Evolutionary conservation across 1,284 basidiomycete genomes (phyloP), one percentile per base, ranked within the genome.

Genomic region (Moesziomyces antarcticus): DNA sequence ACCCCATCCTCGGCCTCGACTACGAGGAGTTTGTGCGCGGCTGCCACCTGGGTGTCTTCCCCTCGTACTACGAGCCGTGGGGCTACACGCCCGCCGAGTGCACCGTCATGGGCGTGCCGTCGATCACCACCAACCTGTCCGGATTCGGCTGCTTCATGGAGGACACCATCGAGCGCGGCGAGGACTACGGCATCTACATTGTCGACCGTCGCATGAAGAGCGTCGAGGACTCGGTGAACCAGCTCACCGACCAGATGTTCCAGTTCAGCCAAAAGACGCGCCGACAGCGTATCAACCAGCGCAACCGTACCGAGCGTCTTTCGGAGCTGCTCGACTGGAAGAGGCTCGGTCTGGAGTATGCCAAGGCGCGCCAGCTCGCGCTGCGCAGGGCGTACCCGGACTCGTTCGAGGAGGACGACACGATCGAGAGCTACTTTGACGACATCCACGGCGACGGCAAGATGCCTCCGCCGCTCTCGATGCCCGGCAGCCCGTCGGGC

Each of bases 131-230:
- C 61, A 98, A 99, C 86, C 87, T 99, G 44, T 97, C 94, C 27
- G 96, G 96, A 43, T 97, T 97, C 77, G 95, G 95, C 24, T 97
- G 94, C 85, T 97, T 97, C 87, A 96, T 98, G 92, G 93, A 97
- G 85, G 96, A 99, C 84, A 88, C 97, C n/a, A 94, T 99, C 78
- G 96, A 99, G 78, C 90, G 85, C 70, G 80, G 79, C 45, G 81
- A 86, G 67, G 88, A 88, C 81, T 88, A 88, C 79, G 84, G 84
- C 25, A 85, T 85, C 80, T 97, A 97, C 87, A 98, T 98, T 84
- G 91, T 97, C 79, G 95, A 98, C 84, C 89, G 96, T 51, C 90
- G 95, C 50, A 89, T 89, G 86, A 90, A 94, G 85, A 93, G 92
- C 25, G 89, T 96, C 58, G 94, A 98, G 79, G 94, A 97, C 63